Conservation (phyloP, 78 protist genomes). For the Cavenderia fasciculata region DNA sequence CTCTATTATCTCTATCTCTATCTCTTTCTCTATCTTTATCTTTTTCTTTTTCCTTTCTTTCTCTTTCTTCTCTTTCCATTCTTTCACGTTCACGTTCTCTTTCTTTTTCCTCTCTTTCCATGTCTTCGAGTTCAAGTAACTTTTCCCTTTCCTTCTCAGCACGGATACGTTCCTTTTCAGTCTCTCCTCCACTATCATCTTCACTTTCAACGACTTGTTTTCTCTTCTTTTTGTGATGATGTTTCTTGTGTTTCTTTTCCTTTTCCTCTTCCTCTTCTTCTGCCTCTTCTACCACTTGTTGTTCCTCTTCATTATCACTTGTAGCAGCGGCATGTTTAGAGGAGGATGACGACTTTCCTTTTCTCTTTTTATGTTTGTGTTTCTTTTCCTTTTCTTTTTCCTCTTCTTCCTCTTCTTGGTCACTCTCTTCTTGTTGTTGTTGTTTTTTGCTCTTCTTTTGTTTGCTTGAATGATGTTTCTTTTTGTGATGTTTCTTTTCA, state of each 20-base stretch:
- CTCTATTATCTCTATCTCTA: neutral
- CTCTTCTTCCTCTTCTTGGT: neutral
- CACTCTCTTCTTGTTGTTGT: neutral
- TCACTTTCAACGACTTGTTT: neutral
- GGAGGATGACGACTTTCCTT: too few relatives aligned
- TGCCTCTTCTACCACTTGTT: neutral
- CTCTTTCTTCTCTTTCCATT: neutral
- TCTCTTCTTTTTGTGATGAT: neutral
- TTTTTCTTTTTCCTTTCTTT: neutral
- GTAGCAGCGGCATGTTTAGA: too few relatives aligned
- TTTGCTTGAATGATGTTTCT: constrained; percentile 16
- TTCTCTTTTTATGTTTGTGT: neutral
- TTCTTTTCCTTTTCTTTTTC: constrained; percentile 10
- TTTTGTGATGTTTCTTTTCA: constrained; percentile 14
- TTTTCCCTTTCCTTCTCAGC: neutral
- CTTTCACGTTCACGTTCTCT: neutral
- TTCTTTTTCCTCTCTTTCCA: neutral
- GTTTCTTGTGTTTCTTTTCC: constrained; percentile 1
- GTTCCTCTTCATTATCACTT: neutral
- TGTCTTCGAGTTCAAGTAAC: neutral
- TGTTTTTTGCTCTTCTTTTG: constrained; percentile 1
- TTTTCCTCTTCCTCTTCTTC: neutral
- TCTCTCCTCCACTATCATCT: neutral
- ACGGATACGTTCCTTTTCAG: neutral
- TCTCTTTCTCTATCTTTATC: neutral